Evolutionary conservation across 352 stramenopile species (phyloP), one percentile per base, ranked within the genome.

Genomic region (Phytophthora parvispora): DNA sequence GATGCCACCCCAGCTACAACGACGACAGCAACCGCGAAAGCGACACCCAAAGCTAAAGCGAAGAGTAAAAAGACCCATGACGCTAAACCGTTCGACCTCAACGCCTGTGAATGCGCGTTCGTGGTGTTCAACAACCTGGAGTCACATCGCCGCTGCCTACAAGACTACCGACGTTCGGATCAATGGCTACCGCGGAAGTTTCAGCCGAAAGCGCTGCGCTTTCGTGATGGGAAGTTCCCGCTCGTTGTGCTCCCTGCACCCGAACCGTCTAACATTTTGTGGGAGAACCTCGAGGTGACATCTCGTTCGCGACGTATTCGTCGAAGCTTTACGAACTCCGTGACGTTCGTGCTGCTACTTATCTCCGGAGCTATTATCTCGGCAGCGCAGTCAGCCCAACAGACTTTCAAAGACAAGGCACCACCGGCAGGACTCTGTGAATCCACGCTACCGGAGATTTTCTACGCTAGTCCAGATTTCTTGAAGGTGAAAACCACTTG

Each of bases 61-160:
- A 81, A 74, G 29, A 43, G 57, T 1, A 74, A 74, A 43, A 72
- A 61, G 22, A 51, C 63, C 9, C 62, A 47, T 4, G 77, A 74
- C 0, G 59, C 72, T 2, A 72, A 76, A 13, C 78, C 73, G 1
- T 92, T 94, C 36, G 72, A 93, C 49, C 77, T 80, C 50, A 77
- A 86, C 3, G 83, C 82, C 4, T 94, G 85, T 29, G 77, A 92
- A 34, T 95, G 87, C 52, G 91, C 91, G 0, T 97, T 96, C 53
- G 84, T 97, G 0, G 87, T 97, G 7, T 97, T 97, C 61, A 92
- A 97, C 65, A 91, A 96, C 54, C 49, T 95, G 40, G 90, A 96
- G 60, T 96, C 87, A 10, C 77, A 74, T 7, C 81, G 84, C 1
- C 77, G 89, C 1, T 97, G 90, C 42, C 40, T 97, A 12, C 66